Evolutionary conservation across 768 basidiomycete genomes (phyloP).

Genomic region (Lactarius hatsudake): DNA sequence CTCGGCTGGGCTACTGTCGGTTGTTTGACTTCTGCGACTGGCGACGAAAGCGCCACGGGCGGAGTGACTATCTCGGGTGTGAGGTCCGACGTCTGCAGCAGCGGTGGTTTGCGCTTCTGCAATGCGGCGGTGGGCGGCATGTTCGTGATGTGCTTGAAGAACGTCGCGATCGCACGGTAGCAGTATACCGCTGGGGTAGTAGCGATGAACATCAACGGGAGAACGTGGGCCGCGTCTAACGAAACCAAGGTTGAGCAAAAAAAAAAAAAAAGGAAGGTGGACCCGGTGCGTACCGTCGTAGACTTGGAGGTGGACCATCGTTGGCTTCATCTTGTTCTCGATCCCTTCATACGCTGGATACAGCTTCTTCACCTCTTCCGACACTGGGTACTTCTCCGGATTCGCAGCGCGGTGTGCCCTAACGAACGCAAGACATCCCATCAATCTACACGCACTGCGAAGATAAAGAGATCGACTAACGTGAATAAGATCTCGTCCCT

Average conservation of each 20-base stretch:
- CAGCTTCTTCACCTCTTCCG: constrained; percentile 44
- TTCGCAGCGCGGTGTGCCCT: constrained; percentile 91
- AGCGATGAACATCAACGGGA: constrained; percentile 71
- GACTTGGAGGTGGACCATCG: constrained; percentile 87
- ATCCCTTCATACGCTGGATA: constrained; percentile 60
- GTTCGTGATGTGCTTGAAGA: constrained; percentile 65
- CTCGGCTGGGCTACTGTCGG: background rate
- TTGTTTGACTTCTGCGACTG: background rate
- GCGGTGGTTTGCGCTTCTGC: background rate
- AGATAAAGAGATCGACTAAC: constrained; percentile 36
- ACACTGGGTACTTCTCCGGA: constrained; percentile 63
- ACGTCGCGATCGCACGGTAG: constrained; percentile 74
- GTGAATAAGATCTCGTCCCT: constrained; percentile 88
- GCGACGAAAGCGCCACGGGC: background rate
- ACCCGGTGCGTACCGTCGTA: constrained; percentile 63
- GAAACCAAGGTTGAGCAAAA: too few relatives aligned
- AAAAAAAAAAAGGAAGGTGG: constrained; percentile 6
- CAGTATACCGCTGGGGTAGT: constrained; percentile 78
- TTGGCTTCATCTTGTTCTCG: constrained; percentile 52
- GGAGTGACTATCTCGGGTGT: background rate
- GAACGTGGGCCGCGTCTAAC: constrained; percentile 67
- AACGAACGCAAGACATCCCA: background rate
- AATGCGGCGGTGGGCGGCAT: constrained; percentile 32
- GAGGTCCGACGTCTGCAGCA: background rate
- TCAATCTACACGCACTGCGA: background rate